Evolutionary conservation across 1,284 basidiomycete genomes (phyloP).

Genomic region (Apiotrichum akiyoshidainum): DNA sequence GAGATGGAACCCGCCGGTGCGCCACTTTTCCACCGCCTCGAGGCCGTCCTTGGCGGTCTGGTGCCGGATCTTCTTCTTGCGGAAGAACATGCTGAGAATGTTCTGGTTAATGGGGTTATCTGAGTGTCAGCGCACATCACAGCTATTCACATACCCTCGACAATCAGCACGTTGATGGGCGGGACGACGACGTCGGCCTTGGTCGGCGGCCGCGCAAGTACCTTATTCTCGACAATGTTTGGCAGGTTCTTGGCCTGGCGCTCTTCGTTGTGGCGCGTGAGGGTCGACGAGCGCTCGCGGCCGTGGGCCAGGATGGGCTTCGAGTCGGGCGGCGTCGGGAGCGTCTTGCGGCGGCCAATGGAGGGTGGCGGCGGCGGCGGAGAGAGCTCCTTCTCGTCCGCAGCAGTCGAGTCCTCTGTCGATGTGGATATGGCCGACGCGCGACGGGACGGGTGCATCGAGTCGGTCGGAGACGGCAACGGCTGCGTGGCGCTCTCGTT

Average conservation of each 20-base stretch:
- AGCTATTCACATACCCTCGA: constrained; percentile 67
- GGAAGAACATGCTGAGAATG: constrained; percentile 93
- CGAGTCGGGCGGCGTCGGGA: constrained; percentile 25
- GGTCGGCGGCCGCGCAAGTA: constrained; percentile 3
- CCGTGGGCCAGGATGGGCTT: constrained; percentile 38
- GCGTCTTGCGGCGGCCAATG: constrained; percentile 26
- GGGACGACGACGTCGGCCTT: constrained; percentile 64
- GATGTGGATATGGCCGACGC: constrained; percentile 25
- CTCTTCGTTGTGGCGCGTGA: constrained; percentile 4
- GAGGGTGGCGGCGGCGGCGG: neutral
- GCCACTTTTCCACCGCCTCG: constrained; percentile 96
- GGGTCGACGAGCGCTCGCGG: constrained; percentile 26
- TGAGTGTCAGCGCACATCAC: constrained; percentile 44
- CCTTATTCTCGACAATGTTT: constrained; percentile 3
- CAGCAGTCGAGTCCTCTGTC: constrained; percentile 7
- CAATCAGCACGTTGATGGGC: constrained; percentile 91
- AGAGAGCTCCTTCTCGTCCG: neutral
- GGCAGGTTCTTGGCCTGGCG: constrained; percentile 3
- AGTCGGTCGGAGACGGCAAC: constrained; percentile 16
- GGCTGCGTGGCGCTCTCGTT: constrained; percentile 7
- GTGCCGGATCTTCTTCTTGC: constrained; percentile 92
- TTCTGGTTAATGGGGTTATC: constrained; percentile 99
- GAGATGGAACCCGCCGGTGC: constrained; percentile 86
- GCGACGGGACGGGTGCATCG: constrained; percentile 25
- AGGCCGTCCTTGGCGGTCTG: constrained; percentile 91